Conservation (phyloP, 2,329 filamentous ascomycete species). For the Sclerotinia nivalis region DNA sequence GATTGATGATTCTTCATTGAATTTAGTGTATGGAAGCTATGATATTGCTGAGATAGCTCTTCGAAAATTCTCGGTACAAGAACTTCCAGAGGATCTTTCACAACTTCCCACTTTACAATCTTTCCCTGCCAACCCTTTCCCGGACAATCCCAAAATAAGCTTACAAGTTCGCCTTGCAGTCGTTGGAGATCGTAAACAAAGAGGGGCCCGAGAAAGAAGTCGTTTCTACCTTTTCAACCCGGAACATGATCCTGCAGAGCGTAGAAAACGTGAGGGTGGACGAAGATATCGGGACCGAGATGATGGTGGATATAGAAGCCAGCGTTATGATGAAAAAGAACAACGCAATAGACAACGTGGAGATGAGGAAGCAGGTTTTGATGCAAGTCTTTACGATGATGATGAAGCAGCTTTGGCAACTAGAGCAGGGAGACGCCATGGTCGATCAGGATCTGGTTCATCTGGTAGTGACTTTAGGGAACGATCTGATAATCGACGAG, state of each 20-base stretch:
- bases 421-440: slow-evolving; percentile 39
- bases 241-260: slow-evolving; percentile 80
- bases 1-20: slow-evolving; percentile 92
- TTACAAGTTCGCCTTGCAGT: slow-evolving; percentile 75
- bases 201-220: slow-evolving; percentile 76
- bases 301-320: slow-evolving; percentile 46
- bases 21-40: slow-evolving; percentile 71
- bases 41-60: slow-evolving; percentile 56
- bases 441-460: slow-evolving; percentile 38
- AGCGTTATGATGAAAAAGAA: slow-evolving; percentile 48
- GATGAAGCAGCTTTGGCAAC: slow-evolving; percentile 46
- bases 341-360: slow-evolving; percentile 46
- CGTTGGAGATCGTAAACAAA: slow-evolving; percentile 74
- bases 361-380: slow-evolving; percentile 60
- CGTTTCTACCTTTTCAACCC: slow-evolving; percentile 92
- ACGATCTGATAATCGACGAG: slow-evolving; percentile 14
- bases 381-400: slow-evolving; percentile 83
- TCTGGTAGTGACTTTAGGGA: slow-evolving; percentile 40
- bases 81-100: slow-evolving; percentile 52
- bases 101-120: slow-evolving; percentile 62
- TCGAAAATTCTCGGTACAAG: slow-evolving; percentile 49
- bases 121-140: slow-evolving; percentile 67
- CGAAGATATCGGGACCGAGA: slow-evolving; percentile 64
- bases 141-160: slow-evolving; percentile 65
- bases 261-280: slow-evolving; percentile 58